phyloP scores from a whole-genome alignment of 2,329 filamentous ascomycete species.

The Exutisphaerella laricina region DNA sequence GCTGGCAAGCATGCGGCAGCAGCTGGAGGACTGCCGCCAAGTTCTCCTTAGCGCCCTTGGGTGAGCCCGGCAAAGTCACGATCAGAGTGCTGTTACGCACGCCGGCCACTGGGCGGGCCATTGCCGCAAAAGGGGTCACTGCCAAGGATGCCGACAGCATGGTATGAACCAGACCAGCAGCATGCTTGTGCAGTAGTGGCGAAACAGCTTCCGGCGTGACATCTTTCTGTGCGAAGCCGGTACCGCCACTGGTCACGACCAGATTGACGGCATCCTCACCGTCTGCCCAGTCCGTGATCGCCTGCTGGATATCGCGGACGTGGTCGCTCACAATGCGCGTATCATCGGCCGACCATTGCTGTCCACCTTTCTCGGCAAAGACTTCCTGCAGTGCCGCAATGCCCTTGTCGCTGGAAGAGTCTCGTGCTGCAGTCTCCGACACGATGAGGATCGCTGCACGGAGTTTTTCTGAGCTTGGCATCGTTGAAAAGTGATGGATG shows the following conservation, averaged over 20 bases:
- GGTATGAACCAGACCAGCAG: constrained; percentile 85
- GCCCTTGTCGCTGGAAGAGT: constrained; percentile 73
- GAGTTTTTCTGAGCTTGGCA: constrained; percentile 40
- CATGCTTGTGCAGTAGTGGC: constrained; percentile 74
- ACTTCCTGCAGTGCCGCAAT: constrained; percentile 61
- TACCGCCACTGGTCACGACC: constrained; percentile 84
- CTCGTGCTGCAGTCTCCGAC: constrained; percentile 79
- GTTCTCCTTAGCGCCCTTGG: constrained; percentile 92
- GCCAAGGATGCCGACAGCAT: constrained; percentile 82
- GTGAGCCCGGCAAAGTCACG: constrained; percentile 85
- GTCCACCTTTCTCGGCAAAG: constrained; percentile 60
- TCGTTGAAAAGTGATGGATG: constrained; percentile 5
- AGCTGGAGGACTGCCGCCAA: constrained; percentile 80
- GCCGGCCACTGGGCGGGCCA: constrained; percentile 90
- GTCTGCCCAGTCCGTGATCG: constrained; percentile 70
- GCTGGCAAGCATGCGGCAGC: constrained; percentile 90
- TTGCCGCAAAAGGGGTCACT: constrained; percentile 93
- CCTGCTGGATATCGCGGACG: constrained; percentile 65
- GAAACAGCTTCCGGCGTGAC: constrained; percentile 85
- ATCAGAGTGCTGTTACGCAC: constrained; percentile 76
- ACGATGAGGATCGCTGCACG: constrained; percentile 76
- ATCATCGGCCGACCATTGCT: constrained; percentile 64
- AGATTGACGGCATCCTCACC: constrained; percentile 57
- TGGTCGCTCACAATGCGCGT: constrained; percentile 76
- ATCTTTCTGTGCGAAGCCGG: constrained; percentile 82